Percentiles rank a stretch among this genome's conserved stretches.
Evolutionary conservation across 345 rosid species (phyloP).

Genomic region (Eutrema yunnanense): DNA sequence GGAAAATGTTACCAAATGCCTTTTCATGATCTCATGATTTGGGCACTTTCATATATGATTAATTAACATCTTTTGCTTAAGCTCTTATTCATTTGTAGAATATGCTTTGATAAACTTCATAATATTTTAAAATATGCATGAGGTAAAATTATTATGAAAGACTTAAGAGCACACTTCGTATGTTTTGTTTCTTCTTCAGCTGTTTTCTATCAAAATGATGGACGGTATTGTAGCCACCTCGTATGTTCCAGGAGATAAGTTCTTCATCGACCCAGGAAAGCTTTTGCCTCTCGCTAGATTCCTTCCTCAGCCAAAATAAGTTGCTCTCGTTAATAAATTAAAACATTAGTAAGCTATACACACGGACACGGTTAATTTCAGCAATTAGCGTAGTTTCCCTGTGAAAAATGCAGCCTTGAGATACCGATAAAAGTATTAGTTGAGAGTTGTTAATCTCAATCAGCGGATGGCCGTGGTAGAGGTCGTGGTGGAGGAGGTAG

Average conservation of each 20-base stretch:
- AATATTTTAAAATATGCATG: no score
- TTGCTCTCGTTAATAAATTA: neutral
- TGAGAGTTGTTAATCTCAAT: slow-evolving; percentile 14
- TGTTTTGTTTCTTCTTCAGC: slow-evolving; percentile 35
- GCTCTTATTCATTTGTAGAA: no score
- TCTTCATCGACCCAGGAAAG: slow-evolving; percentile 72
- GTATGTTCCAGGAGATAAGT: slow-evolving; percentile 66
- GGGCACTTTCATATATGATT: slow-evolving; percentile 20
- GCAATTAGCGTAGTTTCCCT: neutral
- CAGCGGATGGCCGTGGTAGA: slow-evolving; percentile 28
- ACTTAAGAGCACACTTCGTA: no score
- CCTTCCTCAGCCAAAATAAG: slow-evolving; percentile 92
- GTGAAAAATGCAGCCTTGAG: neutral
- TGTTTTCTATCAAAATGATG: slow-evolving; percentile 86
- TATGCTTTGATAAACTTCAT: no score
- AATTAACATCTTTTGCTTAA: neutral
- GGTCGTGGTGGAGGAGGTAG: slow-evolving; percentile 62
- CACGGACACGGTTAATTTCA: neutral
- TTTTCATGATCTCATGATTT: no score
- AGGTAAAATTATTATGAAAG: no score
- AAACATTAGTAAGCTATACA: neutral
- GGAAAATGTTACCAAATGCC: no score
- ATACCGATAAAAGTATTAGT: neutral
- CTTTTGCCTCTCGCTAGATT: slow-evolving; percentile 84
- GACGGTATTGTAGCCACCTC: slow-evolving; percentile 94